Evolutionary conservation across 2,329 filamentous ascomycete genomes (phyloP), one percentile per base, ranked within the genome.

Genomic region (Ophiocordyceps robertsii): DNA sequence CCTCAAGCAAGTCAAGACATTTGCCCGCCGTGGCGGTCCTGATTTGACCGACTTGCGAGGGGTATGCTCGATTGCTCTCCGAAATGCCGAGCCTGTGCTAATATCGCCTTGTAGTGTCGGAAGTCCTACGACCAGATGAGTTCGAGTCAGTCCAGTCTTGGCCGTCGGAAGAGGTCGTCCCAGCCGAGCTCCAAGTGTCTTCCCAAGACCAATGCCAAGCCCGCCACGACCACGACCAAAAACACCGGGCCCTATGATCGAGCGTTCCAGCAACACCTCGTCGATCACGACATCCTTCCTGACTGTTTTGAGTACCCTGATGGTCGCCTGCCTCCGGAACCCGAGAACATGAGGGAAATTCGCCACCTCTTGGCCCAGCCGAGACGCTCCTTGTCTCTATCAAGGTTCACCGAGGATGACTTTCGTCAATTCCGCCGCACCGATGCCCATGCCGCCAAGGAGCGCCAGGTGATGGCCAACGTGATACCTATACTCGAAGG

Each of bases 361-460:
- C 19, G 27, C 4, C 24, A 21, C 38, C 44, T 19, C 8, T 37
- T 52, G 3, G 32, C 39, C 11, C 43, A 41, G 24, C 47, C 33
- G 10, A 45, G 50, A 37, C 21, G 19, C 37, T 66, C 63, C 11
- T 57, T 67, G 43, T 65, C 60, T 10, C 56, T 56, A 24, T 60
- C 57, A n/a, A 41, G 44, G 16, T 65, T 64, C 44, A 51, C 58
- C 0, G 50, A 61, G 13, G 49, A 51, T 21, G 51, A 53, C 1
- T 63, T 58, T 21, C 29, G 47, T 31, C 48, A 53, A 29, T 66
- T 67, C 42, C 31, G 46, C 36, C 32, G 43, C 19, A 52, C 46
- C 41, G 52, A 60, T 46, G 46, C 42, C 21, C 39, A 56, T 44
- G 59, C 58, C n/a, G 49, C 47, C 1, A 62, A 60, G 40, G 61